Base-by-base conservation (phyloP, 1,284 basidiomycete genomes). In the Serendipita sp. region DNA sequence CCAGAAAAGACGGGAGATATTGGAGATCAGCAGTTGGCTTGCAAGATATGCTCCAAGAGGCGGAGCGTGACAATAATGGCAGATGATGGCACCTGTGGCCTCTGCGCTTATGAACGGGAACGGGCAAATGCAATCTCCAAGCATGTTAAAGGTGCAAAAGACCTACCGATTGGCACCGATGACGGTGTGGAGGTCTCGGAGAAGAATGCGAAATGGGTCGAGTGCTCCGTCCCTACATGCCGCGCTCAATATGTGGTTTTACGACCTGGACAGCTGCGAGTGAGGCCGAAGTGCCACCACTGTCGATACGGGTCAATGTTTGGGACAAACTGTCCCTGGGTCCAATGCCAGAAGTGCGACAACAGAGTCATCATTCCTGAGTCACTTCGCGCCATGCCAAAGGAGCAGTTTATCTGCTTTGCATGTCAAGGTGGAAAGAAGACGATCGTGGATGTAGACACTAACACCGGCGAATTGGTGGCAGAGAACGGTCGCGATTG, bases 51-150 rank as follows among this genome's bases (percentile, higher is more conserved):
- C 61, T 47, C 43, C 30, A 64, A 68, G 29, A 69, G 66, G 30
- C 69, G 69, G 0, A 70, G 69, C 44, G 62, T 67, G 3, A 70
- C 69, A 0, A 66, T 68, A 6, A 70, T 70, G 69, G 67, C 67
- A 62, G 63, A 65, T 17, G 60, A 67, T 8, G 45, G 58, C 12
- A 17, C 67, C 6, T 70, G 69, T 50, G 69, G 69, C 1, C 12
- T 65, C 3, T 70, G 69, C 35, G 60, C 65, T 10, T 32, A 6
- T 13, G 60, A 62, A 8, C 17, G 32, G 12, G 26, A 35, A n/a
- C 26, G 53, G 8, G 8, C 32, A n/a, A 32, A 32, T 26, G 53
- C 53, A 4, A 58, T 58, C 32, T 22, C 53, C 10, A 58, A 32
- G 10, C 53, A 58, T n/a, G 53, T 58, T 8, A 58, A 58, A 32